phyloP scores from a whole-genome alignment of 306 rosid species.

The Pyrus betulifolia region DNA sequence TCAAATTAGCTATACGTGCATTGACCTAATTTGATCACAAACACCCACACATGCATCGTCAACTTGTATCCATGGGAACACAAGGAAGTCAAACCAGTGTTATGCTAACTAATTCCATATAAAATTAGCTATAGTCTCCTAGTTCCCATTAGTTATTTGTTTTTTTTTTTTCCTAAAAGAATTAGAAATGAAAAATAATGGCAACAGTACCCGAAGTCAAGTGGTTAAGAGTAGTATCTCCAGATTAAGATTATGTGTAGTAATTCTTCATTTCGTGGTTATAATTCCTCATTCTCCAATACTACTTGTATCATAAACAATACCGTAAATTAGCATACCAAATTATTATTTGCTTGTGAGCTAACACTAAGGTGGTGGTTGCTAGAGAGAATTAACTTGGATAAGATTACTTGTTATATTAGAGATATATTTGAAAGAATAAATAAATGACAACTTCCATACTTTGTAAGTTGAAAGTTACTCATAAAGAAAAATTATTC shows the following conservation, averaged over 20 bases:
- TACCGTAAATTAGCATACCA: neutral
- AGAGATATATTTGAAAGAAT: too few species aligned
- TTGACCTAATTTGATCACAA: neutral
- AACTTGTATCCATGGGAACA: slow-evolving; percentile 8
- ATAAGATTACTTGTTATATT: too few species aligned
- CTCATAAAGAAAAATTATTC: too few species aligned
- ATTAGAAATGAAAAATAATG: too few species aligned
- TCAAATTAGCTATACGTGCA: neutral
- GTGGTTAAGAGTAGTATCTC: neutral
- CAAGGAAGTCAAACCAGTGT: slow-evolving; percentile 1
- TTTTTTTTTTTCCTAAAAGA: neutral
- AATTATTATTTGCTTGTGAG: neutral
- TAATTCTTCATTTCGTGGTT: neutral
- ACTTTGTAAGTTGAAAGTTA: too few species aligned
- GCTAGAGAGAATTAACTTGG: neutral
- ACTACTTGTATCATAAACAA: neutral
- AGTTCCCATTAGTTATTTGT: neutral
- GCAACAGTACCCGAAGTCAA: too few species aligned
- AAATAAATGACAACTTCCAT: too few species aligned
- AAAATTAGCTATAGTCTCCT: neutral
- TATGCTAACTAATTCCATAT: neutral
- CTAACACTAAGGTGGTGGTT: neutral
- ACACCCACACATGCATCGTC: neutral
- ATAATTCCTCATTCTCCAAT: too few species aligned
- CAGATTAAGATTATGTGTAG: neutral